phyloP scores from a whole-genome alignment of 805 yeast species.

The Candida patagonica region DNA sequence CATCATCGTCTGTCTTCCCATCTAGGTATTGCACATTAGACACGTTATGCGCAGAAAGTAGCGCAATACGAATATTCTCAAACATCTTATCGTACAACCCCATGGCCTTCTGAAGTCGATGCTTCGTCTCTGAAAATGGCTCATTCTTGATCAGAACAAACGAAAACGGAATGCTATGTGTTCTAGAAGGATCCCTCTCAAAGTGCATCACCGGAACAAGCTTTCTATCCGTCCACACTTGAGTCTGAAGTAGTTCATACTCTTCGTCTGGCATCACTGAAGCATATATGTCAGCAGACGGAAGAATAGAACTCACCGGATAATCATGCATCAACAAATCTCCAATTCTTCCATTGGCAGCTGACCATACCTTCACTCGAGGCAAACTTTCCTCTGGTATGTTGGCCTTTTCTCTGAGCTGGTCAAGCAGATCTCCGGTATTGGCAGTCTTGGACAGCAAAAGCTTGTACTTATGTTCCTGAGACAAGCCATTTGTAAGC shows the following conservation, averaged over 20 bases:
- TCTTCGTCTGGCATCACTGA: slow-evolving; percentile 38
- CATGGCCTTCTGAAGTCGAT: slow-evolving; percentile 55
- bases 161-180: slow-evolving; percentile 81
- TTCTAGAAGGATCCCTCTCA: slow-evolving; percentile 51
- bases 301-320: slow-evolving; percentile 33
- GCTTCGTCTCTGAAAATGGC: slow-evolving; percentile 48
- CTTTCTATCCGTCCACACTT: slow-evolving; percentile 25
- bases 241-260: slow-evolving; percentile 16
- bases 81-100: slow-evolving; percentile 78
- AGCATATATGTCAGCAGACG: slow-evolving; percentile 35
- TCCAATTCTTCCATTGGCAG: slow-evolving; percentile 20
- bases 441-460: slow-evolving; percentile 56
- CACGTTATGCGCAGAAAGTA: slow-evolving; percentile 30
- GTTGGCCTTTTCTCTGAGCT: slow-evolving; percentile 46
- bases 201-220: slow-evolving; percentile 68
- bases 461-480: slow-evolving; percentile 59
- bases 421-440: slow-evolving; percentile 44
- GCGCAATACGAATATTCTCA: slow-evolving; percentile 60
- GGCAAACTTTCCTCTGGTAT: slow-evolving; percentile 35
- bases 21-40: slow-evolving; percentile 1
- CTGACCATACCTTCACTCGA: slow-evolving; percentile 29
- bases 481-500: slow-evolving; percentile 64
- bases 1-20: slow-evolving; percentile 16
- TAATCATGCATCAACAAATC: slow-evolving; percentile 30
- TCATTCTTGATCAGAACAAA: slow-evolving; percentile 68